Evolutionary conservation across 2,329 filamentous ascomycete species (phyloP).

Genomic region (Cladosporium cucumerinum): DNA sequence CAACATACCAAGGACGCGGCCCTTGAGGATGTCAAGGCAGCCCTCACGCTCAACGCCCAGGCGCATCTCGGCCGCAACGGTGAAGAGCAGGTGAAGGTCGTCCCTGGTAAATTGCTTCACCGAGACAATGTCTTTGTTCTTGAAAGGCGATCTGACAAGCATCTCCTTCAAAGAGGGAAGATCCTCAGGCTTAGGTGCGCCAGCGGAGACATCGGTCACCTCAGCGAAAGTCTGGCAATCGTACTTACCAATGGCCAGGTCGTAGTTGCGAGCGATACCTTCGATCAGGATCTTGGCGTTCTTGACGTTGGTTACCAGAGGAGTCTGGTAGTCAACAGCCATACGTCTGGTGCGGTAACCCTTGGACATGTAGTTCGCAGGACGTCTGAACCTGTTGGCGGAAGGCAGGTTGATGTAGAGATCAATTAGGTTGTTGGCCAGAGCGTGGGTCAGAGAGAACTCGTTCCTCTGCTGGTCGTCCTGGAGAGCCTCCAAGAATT

Average conservation of each 20-base stretch:
- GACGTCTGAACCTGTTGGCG: slow-evolving; percentile 92
- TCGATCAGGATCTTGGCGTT: slow-evolving; percentile 97
- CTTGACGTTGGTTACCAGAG: slow-evolving; percentile 97
- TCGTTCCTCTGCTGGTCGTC: slow-evolving; percentile 86
- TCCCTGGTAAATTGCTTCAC: slow-evolving; percentile 85
- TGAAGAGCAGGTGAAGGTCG: slow-evolving; percentile 91
- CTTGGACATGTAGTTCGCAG: slow-evolving; percentile 97
- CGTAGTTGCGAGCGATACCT: slow-evolving; percentile 84
- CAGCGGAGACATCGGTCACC: slow-evolving; percentile 32
- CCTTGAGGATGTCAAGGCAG: slow-evolving; percentile 80
- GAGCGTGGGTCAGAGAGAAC: slow-evolving; percentile 93
- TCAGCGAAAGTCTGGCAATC: slow-evolving; percentile 81
- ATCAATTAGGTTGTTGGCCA: slow-evolving; percentile 97
- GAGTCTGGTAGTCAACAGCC: slow-evolving; percentile 97
- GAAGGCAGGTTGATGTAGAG: slow-evolving; percentile 99
- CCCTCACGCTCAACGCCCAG: slow-evolving; percentile 90
- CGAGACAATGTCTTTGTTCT: slow-evolving; percentile 83
- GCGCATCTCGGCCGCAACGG: slow-evolving; percentile 96
- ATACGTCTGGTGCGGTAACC: slow-evolving; percentile 95
- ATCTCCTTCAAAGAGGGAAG: slow-evolving; percentile 62
- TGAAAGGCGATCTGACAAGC: slow-evolving; percentile 78
- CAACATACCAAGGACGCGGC: slow-evolving; percentile 82
- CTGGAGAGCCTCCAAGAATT: slow-evolving; percentile 83
- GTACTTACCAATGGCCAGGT: slow-evolving; percentile 74
- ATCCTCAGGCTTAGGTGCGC: slow-evolving; percentile 44